Evolutionary conservation across 116 monocot genomes (phyloP).

Genomic region (Trichopus zeylanicus): DNA sequence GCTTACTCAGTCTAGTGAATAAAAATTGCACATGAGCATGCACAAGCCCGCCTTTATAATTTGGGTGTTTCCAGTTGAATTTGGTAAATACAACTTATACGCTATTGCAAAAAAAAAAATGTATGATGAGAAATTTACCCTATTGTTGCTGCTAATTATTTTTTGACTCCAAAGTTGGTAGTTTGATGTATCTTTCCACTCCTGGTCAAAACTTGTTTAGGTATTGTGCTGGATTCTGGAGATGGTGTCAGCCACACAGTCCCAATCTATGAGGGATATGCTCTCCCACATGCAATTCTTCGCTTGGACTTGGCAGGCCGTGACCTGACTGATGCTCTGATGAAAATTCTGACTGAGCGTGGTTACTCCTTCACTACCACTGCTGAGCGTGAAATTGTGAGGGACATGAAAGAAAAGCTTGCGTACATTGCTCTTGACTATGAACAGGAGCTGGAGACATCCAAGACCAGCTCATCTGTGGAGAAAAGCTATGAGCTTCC

Average conservation of each 20-base stretch:
- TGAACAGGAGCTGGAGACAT: constrained; percentile 21
- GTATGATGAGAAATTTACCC: neutral
- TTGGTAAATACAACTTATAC: no score
- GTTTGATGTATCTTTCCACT: neutral
- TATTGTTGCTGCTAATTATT: neutral
- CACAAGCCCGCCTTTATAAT: no score
- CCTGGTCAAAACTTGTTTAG: constrained; percentile 1
- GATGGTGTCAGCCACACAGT: constrained; percentile 35
- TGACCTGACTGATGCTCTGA: constrained; percentile 25
- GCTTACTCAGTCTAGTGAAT: no score
- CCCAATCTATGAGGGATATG: constrained; percentile 31
- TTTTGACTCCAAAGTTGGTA: no score
- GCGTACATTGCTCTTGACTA: constrained; percentile 31
- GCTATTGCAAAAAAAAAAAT: no score
- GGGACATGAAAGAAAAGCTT: constrained; percentile 30
- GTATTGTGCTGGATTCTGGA: constrained; percentile 33
- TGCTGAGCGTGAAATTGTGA: constrained; percentile 32
- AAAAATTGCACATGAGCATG: no score
- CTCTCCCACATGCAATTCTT: constrained; percentile 29
- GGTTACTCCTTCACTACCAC: constrained; percentile 37
- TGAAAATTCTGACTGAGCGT: constrained; percentile 32
- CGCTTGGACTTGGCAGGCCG: constrained; percentile 27
- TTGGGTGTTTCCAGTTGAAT: no score
- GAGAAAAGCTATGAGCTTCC: constrained; percentile 35
- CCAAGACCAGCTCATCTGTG: constrained; percentile 22